A percentile compares a stretch with the other conserved stretches of the same genome.
Conservation (phyloP, 768 basidiomycete species). For the Suillus subalutaceus region DNA sequence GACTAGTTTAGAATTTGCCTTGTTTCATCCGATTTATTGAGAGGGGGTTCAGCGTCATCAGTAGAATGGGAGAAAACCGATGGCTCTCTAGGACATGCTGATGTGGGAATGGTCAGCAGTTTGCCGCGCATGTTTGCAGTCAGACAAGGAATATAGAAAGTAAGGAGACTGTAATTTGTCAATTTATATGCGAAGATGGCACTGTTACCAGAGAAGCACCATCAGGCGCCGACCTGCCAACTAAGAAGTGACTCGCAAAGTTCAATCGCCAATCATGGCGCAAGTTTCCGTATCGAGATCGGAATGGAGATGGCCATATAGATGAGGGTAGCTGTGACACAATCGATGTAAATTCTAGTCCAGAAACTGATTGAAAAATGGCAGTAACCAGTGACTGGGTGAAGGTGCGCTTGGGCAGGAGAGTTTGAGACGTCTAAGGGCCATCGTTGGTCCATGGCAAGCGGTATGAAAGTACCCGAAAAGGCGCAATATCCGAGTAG, state of each 20-base stretch:
- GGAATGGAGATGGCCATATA: not conserved
- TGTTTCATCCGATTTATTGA: not conserved
- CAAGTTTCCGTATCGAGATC: not conserved
- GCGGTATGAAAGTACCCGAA: not conserved
- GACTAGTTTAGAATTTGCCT: not conserved
- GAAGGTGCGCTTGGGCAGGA: not conserved
- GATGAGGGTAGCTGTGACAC: not conserved
- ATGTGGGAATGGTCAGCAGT: not conserved
- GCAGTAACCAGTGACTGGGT: not conserved
- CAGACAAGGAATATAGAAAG: not conserved
- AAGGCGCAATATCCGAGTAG: not conserved
- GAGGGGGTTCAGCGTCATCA: not conserved
- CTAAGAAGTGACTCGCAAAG: not conserved
- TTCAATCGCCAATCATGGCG: not conserved
- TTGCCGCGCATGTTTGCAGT: not conserved
- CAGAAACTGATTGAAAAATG: not conserved
- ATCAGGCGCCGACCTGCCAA: not conserved
- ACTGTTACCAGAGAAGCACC: not conserved
- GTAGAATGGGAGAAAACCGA: not conserved
- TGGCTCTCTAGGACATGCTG: not conserved
- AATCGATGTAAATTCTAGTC: not conserved
- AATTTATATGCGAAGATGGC: conserved; percentile 1
- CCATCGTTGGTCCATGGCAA: not conserved
- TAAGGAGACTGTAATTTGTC: not conserved
- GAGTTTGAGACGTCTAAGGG: not conserved